Evolutionary conservation across 129 eudicot genomes (phyloP).

Genomic region (Centella asiatica): DNA sequence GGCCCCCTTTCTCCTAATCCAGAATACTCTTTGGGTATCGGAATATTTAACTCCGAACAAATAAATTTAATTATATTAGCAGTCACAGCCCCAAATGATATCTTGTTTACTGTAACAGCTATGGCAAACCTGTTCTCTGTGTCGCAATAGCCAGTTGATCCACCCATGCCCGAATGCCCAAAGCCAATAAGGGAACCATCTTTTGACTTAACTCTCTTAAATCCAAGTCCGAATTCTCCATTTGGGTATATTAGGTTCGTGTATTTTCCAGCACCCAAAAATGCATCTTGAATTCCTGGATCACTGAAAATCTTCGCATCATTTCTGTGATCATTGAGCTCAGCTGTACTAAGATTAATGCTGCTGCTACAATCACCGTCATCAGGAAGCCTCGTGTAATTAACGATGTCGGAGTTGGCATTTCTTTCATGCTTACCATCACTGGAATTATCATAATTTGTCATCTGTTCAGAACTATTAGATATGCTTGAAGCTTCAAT

Average conservation of each 20-base stretch:
- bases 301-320: conserved; percentile 38
- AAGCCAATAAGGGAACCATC: conserved; percentile 72
- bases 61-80: conserved; percentile 61
- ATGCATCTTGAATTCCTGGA: conserved; percentile 64
- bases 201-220: conserved; percentile 40
- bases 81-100: conserved; percentile 71
- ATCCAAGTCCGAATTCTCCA: conserved; percentile 84
- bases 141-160: conserved; percentile 83
- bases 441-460: conserved; percentile 8
- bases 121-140: conserved; percentile 67
- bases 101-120: conserved; percentile 64
- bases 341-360: background rate
- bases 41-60: conserved; percentile 72
- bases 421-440: conserved; percentile 9
- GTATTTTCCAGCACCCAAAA: conserved; percentile 77
- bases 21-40: conserved; percentile 52
- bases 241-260: conserved; percentile 40
- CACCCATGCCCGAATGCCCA: conserved; percentile 94
- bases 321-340: background rate
- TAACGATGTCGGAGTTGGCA: conserved; percentile 6
- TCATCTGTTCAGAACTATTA: conserved; percentile 6
- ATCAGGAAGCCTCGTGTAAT: conserved; percentile 35
- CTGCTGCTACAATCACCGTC: conserved; percentile 17
- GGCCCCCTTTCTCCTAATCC: conserved; percentile 27
- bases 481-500: conserved; percentile 17